Conservation (phyloP, 768 basidiomycete species). For the Strobilomyces dryophilus region DNA sequence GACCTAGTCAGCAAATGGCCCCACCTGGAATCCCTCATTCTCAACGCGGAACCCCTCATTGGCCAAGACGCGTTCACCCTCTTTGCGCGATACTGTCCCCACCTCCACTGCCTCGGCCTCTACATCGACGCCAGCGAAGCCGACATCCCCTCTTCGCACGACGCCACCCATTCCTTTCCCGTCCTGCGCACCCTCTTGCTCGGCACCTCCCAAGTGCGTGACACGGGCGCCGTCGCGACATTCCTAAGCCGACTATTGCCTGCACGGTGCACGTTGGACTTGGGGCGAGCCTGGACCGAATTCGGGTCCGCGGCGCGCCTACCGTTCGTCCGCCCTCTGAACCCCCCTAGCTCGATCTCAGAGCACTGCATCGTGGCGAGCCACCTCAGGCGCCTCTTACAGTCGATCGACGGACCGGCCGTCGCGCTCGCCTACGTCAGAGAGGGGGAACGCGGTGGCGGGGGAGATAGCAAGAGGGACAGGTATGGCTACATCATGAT, state of each 20-base stretch:
- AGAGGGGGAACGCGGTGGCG: not conserved
- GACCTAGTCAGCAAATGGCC: slow-evolving; percentile 44
- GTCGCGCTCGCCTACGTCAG: not conserved
- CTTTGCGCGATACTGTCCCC: slow-evolving; percentile 38
- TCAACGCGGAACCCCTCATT: slow-evolving; percentile 45
- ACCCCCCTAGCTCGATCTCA: slow-evolving; percentile 84
- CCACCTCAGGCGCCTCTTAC: slow-evolving; percentile 68
- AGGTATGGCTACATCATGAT: slow-evolving; percentile 65
- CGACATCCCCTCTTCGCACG: slow-evolving; percentile 9
- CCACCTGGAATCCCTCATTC: slow-evolving; percentile 37
- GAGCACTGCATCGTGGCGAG: slow-evolving; percentile 80
- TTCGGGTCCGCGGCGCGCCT: no score
- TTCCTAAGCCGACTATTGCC: slow-evolving; percentile 54
- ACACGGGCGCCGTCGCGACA: slow-evolving; percentile 42
- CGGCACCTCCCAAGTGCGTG: slow-evolving; percentile 46
- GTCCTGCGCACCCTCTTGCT: slow-evolving; percentile 34
- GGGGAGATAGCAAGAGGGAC: slow-evolving; percentile 5
- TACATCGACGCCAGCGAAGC: slow-evolving; percentile 33
- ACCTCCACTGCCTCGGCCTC: slow-evolving; percentile 33
- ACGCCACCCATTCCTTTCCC: slow-evolving; percentile 16
- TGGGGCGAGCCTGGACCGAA: slow-evolving; percentile 47
- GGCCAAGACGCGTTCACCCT: slow-evolving; percentile 17
- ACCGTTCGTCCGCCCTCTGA: slow-evolving; percentile 89
- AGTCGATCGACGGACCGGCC: slow-evolving; percentile 57
- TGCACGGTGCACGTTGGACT: slow-evolving; percentile 36